phyloP scores from a whole-genome alignment of 441 rosid genomes.

The Gossypium trilobum region DNA sequence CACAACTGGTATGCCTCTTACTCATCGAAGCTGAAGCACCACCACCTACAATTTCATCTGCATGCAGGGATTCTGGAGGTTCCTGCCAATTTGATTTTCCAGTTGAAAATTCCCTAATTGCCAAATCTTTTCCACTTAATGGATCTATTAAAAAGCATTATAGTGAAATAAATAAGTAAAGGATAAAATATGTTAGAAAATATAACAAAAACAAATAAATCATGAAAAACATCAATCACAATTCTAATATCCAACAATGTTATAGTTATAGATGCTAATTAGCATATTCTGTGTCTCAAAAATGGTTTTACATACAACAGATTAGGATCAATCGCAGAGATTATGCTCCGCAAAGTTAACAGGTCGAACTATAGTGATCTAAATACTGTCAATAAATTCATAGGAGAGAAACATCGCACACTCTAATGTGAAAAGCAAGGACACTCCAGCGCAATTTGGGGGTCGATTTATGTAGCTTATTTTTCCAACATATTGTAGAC shows the following conservation, averaged over 20 bases:
- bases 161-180: slow-evolving; percentile 12
- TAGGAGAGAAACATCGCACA: too few relatives aligned
- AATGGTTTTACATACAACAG: not conserved
- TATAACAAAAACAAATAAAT: not conserved
- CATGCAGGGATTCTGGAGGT: slow-evolving; percentile 21
- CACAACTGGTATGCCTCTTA: slow-evolving; percentile 24
- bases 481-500: too few relatives aligned
- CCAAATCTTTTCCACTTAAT: slow-evolving; percentile 17
- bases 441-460: too few relatives aligned
- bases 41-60: slow-evolving; percentile 22
- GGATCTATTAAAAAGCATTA: slow-evolving; percentile 25
- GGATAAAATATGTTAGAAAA: not conserved
- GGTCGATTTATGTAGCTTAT: not conserved
- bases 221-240: not conserved
- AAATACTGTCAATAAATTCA: not conserved
- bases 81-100: slow-evolving; percentile 26
- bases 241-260: not conserved
- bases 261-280: not conserved
- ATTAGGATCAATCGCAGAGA: not conserved
- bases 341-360: not conserved
- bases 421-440: too few relatives aligned
- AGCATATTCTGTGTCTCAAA: not conserved
- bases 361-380: not conserved
- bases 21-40: slow-evolving; percentile 22
- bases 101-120: slow-evolving; percentile 20